These are phyloP conservation scores for Taphrina populina DNA, from an alignment of 1,139 yeast species.

Conservation along the genomic window DNA sequence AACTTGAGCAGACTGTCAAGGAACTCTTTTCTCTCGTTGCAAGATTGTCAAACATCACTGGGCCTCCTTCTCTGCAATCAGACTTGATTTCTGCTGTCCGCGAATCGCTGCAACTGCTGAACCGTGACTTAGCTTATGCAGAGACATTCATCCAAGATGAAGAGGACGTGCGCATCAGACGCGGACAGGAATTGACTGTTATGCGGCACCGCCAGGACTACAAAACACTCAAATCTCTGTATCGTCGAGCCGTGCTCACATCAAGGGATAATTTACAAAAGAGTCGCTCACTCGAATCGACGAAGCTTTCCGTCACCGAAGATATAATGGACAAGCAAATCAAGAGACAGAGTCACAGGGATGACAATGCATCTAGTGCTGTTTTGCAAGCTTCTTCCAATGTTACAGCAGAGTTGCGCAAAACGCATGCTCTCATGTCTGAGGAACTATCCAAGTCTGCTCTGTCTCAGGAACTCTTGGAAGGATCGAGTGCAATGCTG, in stretches of 20 bases:
- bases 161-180: conserved; percentile 5
- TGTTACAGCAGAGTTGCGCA: conserved; percentile 30
- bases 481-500: conserved; percentile 58
- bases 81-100: conserved; percentile 22
- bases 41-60: conserved; percentile 7
- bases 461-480: conserved; percentile 60
- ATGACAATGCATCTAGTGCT: conserved; percentile 12
- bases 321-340: not conserved
- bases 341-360: not conserved
- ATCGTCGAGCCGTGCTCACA: conserved; percentile 19
- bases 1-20: not conserved
- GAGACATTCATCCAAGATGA: conserved; percentile 15
- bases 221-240: conserved; percentile 1
- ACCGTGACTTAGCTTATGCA: conserved; percentile 10
- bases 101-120: conserved; percentile 13
- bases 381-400: conserved; percentile 31
- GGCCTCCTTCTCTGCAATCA: conserved; percentile 11
- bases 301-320: conserved; percentile 1
- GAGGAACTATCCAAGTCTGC: conserved; percentile 54
- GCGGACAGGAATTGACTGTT: conserved; percentile 7
- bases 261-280: conserved; percentile 8
- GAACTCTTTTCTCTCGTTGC: conserved; percentile 14
- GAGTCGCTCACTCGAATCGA: not conserved
- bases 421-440: conserved; percentile 33
- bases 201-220: conserved; percentile 9